Evolutionary conservation across 2,329 filamentous ascomycete species (phyloP).

Genomic region (Lomentospora prolificans): DNA sequence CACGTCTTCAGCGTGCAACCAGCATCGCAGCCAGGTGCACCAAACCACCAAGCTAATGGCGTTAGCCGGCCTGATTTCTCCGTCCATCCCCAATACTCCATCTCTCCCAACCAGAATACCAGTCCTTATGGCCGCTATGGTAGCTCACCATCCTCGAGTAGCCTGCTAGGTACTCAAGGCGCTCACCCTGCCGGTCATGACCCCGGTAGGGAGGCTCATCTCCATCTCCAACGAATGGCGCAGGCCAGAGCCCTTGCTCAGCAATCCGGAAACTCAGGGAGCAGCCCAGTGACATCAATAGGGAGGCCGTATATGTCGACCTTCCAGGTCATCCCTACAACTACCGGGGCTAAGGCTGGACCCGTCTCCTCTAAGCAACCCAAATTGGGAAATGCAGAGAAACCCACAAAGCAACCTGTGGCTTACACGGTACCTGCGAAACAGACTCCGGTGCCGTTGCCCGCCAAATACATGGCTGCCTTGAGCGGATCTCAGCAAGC

Average conservation of each 20-base stretch:
- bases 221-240: not conserved
- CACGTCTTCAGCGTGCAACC: not conserved
- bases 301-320: not conserved
- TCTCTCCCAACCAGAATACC: not conserved
- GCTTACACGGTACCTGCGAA: conserved; percentile 21
- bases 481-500: not conserved
- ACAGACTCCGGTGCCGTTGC: conserved; percentile 33
- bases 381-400: not conserved
- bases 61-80: not conserved
- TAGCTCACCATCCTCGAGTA: not conserved
- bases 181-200: not conserved
- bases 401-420: not conserved
- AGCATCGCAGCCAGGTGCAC: not conserved
- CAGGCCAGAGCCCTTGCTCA: not conserved
- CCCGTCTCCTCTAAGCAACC: not conserved
- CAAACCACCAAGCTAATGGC: not conserved
- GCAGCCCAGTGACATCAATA: not conserved
- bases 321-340: not conserved
- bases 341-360: not conserved
- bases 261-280: not conserved
- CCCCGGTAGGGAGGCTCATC: not conserved
- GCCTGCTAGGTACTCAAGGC: not conserved
- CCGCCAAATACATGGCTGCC: conserved; percentile 24
- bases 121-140: not conserved
- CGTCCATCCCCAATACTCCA: not conserved